Base-by-base conservation (phyloP, 2,329 filamentous ascomycete species). In the Fusarium oxysporum region DNA sequence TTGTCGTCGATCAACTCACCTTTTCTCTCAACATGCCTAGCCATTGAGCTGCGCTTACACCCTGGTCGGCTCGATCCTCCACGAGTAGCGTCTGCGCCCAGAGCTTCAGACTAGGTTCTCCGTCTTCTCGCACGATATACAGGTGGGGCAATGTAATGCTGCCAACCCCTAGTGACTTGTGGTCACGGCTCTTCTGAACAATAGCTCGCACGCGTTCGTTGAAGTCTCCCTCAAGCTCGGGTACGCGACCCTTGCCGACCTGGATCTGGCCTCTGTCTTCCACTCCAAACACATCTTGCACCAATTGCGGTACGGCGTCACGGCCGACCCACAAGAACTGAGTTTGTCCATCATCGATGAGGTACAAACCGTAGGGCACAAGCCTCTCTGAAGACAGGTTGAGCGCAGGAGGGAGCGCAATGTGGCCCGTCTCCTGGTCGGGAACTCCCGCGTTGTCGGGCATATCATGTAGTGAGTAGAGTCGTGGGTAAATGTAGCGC, bases 251-350 rank as follows among this genome's bases (percentile, higher is more conserved):
- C 88, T 99, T 99, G 81, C 96, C 96, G 71, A 98, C 94, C 74
- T 94, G 95, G 69, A 99, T 86, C 79, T 94, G 92, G 43, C 91
- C 91, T 79, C 93, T 91, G 82, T 98, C 95, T 50, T 92, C 87
- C 16, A 96, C 88, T 30, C 95, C 96, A 81, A 99, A 99, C 10
- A 98, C 96, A 78, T 99, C 96, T 58, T 88, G 83, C 44, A 98
- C 86, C 37, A 99, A 88, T 79, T 97, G 94, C 3, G 95, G 94
- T 33, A 99, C 94, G 3, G 96, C 92, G 75, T 99, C 96, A 40
- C 95, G 91, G 19, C 96, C 96, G 25, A 98, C 89, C 96, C 96
- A 99, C 53, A 99, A 84, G 88, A 99, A 99, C 81, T 99, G 96
- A 10, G 94, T 98, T 83, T 98, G 96, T 6, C 95, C 95, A 79